Evolutionary conservation across 306 rosid species (phyloP).

Genomic region (Trichosanthes truncata): DNA sequence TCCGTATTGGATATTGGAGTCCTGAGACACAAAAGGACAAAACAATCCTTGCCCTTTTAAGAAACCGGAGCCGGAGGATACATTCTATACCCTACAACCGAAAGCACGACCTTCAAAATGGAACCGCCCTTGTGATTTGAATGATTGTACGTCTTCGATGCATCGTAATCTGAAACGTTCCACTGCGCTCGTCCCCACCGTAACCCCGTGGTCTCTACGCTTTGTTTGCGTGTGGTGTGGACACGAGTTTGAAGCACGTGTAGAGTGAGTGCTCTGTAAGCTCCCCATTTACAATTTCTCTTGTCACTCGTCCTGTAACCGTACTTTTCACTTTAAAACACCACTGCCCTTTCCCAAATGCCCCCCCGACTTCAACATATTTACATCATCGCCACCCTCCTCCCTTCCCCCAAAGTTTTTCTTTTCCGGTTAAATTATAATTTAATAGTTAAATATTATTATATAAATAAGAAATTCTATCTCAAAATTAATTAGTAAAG

Average conservation of each 20-base stretch:
- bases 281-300: not conserved
- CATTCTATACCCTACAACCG: not conserved
- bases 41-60: not conserved
- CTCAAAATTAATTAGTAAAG: no score
- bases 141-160: not conserved
- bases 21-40: not conserved
- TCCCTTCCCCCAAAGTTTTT: not conserved
- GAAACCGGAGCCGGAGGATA: not conserved
- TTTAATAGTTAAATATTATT: no score
- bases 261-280: not conserved
- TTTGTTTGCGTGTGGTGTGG: not conserved
- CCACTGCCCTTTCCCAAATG: not conserved
- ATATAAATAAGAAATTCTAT: no score
- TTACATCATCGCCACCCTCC: not conserved
- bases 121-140: not conserved
- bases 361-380: not conserved
- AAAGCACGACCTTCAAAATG: not conserved
- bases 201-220: not conserved
- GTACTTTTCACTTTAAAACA: not conserved
- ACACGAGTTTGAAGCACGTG: not conserved
- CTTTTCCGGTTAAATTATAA: not conserved
- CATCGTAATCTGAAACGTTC: not conserved
- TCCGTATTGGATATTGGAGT: not conserved
- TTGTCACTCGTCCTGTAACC: not conserved
- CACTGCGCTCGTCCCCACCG: not conserved